A percentile compares a stretch with the other conserved stretches of the same genome.
These are phyloP conservation scores for Eimeria necatrix DNA, from an alignment of 169 alveolate genomes.

Conservation along the genomic window DNA sequence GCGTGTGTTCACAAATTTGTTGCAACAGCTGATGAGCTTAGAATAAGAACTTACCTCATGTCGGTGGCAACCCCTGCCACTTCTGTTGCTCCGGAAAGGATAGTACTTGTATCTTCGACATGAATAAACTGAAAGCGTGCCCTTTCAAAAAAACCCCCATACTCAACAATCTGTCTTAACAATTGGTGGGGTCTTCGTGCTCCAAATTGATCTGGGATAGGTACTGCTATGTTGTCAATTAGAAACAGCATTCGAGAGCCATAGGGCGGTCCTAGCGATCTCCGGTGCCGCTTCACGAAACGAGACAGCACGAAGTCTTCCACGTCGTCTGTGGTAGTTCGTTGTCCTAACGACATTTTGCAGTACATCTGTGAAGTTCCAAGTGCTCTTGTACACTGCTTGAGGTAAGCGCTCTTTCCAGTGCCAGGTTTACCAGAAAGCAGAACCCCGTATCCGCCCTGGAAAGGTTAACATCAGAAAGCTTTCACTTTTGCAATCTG, in stretches of 20 bases:
- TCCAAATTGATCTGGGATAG: constrained; percentile 97
- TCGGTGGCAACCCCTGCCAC: constrained; percentile 35
- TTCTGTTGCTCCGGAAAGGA: constrained; percentile 56
- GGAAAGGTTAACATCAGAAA: neutral
- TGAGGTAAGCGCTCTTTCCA: constrained; percentile 94
- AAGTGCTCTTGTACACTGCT: constrained; percentile 89
- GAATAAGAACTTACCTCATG: constrained; percentile 48
- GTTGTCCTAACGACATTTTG: constrained; percentile 94
- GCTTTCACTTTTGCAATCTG: neutral
- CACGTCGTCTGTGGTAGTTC: constrained; percentile 93
- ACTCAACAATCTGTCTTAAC: constrained; percentile 94
- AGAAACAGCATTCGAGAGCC: constrained; percentile 94
- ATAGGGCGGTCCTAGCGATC: constrained; percentile 94
- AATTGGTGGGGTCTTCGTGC: constrained; percentile 96
- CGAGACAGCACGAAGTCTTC: constrained; percentile 92
- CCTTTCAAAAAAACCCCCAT: constrained; percentile 96
- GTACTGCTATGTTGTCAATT: constrained; percentile 97
- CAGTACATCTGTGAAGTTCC: constrained; percentile 85
- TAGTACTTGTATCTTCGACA: constrained; percentile 64
- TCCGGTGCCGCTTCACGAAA: constrained; percentile 91
- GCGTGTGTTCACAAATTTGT: neutral
- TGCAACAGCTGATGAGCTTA: neutral
- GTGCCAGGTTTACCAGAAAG: constrained; percentile 96
- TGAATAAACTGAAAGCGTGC: constrained; percentile 58
- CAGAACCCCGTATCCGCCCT: constrained; percentile 83